A percentile compares a stretch with the other conserved stretches of the same genome.
These are phyloP conservation scores for Cladosporium sp. DNA, from an alignment of 2,329 filamentous ascomycete species.

Conservation along the genomic window DNA sequence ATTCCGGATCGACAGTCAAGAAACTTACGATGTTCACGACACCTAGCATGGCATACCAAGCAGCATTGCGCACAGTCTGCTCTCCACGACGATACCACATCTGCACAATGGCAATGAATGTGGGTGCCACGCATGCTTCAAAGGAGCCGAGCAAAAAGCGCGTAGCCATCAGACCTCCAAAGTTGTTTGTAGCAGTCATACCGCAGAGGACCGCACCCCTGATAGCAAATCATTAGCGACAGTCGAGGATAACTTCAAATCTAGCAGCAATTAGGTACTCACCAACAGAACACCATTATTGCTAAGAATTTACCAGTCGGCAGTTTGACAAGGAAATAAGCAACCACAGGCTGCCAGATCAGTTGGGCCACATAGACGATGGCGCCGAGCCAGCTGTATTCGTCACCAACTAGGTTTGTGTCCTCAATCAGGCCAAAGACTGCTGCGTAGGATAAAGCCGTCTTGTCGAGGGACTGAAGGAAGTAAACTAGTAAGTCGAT, in stretches of 20 bases:
- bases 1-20: background rate
- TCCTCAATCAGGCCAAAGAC: slow-evolving; percentile 61
- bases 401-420: slow-evolving; percentile 51
- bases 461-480: slow-evolving; percentile 61
- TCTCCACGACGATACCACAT: slow-evolving; percentile 27
- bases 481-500: slow-evolving; percentile 58
- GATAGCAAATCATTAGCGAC: background rate
- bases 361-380: slow-evolving; percentile 54
- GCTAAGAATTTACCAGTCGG: slow-evolving; percentile 59
- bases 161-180: slow-evolving; percentile 47
- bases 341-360: slow-evolving; percentile 49
- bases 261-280: background rate
- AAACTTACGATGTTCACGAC: slow-evolving; percentile 25
- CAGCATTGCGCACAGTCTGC: slow-evolving; percentile 27
- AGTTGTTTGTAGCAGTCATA: slow-evolving; percentile 52
- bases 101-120: slow-evolving; percentile 25
- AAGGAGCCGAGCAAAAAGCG: slow-evolving; percentile 57
- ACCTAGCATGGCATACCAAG: slow-evolving; percentile 29
- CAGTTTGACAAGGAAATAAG: slow-evolving; percentile 55
- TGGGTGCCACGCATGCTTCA: slow-evolving; percentile 39
- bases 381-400: slow-evolving; percentile 51
- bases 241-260: background rate
- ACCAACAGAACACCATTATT: slow-evolving; percentile 48
- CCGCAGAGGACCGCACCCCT: slow-evolving; percentile 45
- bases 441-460: slow-evolving; percentile 57